phyloP scores from a whole-genome alignment of 345 rosid species.

The Balakata baccata region DNA sequence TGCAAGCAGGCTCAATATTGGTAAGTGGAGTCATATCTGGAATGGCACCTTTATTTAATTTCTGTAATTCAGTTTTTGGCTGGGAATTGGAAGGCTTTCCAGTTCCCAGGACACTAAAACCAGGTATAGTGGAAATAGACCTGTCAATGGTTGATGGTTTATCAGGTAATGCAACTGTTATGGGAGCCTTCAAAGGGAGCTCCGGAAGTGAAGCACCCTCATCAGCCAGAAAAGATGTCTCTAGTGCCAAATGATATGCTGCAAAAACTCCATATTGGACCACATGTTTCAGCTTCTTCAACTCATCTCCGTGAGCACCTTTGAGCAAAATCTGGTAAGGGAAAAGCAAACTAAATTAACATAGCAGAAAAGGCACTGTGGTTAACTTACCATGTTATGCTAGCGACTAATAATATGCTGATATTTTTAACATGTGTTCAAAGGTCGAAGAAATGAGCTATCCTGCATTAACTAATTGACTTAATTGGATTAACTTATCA shows the following conservation, averaged over 20 bases:
- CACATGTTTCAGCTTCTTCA: conserved; percentile 91
- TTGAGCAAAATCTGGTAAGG: conserved; percentile 72
- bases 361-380: not conserved
- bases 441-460: not conserved
- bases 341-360: conserved; percentile 1
- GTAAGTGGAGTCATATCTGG: conserved; percentile 27
- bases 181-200: conserved; percentile 68
- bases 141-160: conserved; percentile 62
- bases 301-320: conserved; percentile 78
- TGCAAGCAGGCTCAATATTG: conserved; percentile 22
- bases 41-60: conserved; percentile 9
- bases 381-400: not conserved
- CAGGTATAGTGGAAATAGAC: conserved; percentile 83
- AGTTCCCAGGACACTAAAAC: conserved; percentile 50
- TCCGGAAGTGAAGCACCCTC: conserved; percentile 61
- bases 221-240: conserved; percentile 94
- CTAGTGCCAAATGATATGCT: conserved; percentile 88
- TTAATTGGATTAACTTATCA: not conserved
- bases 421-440: not conserved
- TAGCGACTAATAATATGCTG: not conserved
- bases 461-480: not conserved
- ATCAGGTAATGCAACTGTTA: conserved; percentile 76
- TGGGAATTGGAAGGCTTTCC: conserved; percentile 45
- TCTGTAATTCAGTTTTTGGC: conserved; percentile 21
- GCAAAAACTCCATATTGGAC: conserved; percentile 96